Percentiles rank a stretch among this genome's conserved stretches.
Evolutionary conservation across 176 grass and related monocot genomes (phyloP).

Genomic region (Zoysia pacifica): DNA sequence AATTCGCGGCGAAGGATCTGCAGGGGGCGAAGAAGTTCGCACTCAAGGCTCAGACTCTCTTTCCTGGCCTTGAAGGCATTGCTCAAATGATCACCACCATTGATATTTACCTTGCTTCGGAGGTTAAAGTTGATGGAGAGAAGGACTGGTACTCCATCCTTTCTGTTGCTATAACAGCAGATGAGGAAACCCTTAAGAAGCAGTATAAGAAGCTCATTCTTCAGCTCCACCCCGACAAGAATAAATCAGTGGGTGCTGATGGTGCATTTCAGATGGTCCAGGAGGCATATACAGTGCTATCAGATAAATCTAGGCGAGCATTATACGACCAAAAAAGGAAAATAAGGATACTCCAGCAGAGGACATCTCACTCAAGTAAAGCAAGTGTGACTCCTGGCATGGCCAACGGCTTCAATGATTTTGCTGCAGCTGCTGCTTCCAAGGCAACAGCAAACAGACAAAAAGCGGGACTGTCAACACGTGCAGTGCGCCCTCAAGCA

Average conservation of each 20-base stretch:
- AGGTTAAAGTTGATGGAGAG: conserved; percentile 6
- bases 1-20: conserved; percentile 19
- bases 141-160: conserved; percentile 42
- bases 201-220: conserved; percentile 30
- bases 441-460: conserved; percentile 4
- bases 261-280: conserved; percentile 41
- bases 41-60: conserved; percentile 30
- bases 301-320: neutral
- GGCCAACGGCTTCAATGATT: conserved; percentile 37
- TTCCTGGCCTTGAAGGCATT: conserved; percentile 39
- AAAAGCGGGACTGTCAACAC: neutral
- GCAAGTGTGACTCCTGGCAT: neutral
- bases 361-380: neutral
- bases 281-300: conserved; percentile 37
- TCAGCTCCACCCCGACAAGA: conserved; percentile 38
- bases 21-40: conserved; percentile 40
- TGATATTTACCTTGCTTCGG: conserved; percentile 34
- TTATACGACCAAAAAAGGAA: conserved; percentile 34
- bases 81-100: conserved; percentile 35
- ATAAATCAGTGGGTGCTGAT: conserved; percentile 38
- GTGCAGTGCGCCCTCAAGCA: neutral
- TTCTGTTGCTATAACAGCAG: neutral
- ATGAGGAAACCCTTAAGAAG: conserved; percentile 23
- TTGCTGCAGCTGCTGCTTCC: conserved; percentile 19
- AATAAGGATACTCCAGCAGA: conserved; percentile 21